Percentiles rank a stretch among this genome's conserved stretches.
phyloP scores from a whole-genome alignment of 768 basidiomycete genomes.

The Amanita inopinata region DNA sequence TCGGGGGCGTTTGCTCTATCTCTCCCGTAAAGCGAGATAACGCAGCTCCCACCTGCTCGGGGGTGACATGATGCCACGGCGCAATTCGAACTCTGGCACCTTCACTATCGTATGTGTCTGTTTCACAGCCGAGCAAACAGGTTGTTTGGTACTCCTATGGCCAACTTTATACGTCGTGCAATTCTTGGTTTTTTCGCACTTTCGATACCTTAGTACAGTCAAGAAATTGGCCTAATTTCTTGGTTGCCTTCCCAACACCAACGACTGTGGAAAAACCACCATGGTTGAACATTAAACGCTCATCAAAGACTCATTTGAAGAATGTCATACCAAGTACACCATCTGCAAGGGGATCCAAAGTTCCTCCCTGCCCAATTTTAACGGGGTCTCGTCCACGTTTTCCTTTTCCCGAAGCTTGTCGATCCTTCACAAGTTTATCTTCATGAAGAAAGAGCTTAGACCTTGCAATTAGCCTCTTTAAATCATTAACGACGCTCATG shows the following conservation, averaged over 20 bases:
- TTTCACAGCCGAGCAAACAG: slow-evolving; percentile 87
- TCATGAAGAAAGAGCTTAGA: slow-evolving; percentile 75
- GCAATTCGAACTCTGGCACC: slow-evolving; percentile 72
- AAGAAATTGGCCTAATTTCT: slow-evolving; percentile 72
- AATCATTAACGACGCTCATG: slow-evolving; percentile 80
- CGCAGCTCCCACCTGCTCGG: slow-evolving; percentile 57
- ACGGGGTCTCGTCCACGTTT: slow-evolving; percentile 40
- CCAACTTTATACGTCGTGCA: background rate
- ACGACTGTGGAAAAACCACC: no score
- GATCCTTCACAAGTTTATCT: slow-evolving; percentile 42
- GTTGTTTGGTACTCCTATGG: slow-evolving; percentile 86
- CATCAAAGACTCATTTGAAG: slow-evolving; percentile 1
- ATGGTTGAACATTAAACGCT: no score
- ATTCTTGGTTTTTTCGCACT: background rate
- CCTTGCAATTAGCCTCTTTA: slow-evolving; percentile 69
- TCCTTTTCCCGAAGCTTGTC: slow-evolving; percentile 30
- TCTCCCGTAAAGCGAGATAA: slow-evolving; percentile 75
- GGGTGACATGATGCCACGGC: slow-evolving; percentile 78
- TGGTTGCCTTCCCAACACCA: slow-evolving; percentile 85
- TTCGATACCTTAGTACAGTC: slow-evolving; percentile 74
- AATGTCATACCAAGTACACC: slow-evolving; percentile 71
- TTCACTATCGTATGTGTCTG: slow-evolving; percentile 89
- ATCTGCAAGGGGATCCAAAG: slow-evolving; percentile 92
- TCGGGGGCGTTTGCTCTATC: slow-evolving; percentile 85
- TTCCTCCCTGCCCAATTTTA: slow-evolving; percentile 91